Conservation (phyloP, 192 early-diverging fungal genomes). For the Coemansia sp. region DNA sequence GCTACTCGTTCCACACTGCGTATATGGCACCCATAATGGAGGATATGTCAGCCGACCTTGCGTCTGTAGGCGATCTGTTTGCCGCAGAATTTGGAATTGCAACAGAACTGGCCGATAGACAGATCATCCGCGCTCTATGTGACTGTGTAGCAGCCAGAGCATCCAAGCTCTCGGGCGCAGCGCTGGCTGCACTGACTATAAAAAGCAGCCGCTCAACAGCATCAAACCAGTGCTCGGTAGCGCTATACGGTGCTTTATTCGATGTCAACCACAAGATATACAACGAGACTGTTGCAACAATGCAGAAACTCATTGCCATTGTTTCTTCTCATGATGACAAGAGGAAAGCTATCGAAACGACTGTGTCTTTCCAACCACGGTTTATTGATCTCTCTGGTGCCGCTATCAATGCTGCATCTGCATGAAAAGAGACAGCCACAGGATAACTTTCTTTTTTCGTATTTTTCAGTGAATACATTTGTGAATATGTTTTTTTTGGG, state of each 20-base stretch:
- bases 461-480: background rate
- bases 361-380: conserved; percentile 18
- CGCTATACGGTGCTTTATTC: conserved; percentile 26
- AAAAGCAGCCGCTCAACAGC: background rate
- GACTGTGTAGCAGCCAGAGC: conserved; percentile 86
- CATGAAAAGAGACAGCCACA: too few relatives aligned
- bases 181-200: conserved; percentile 57
- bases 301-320: conserved; percentile 7
- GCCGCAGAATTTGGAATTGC: conserved; percentile 66
- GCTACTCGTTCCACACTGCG: conserved; percentile 71
- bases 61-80: conserved; percentile 63
- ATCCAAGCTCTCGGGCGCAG: conserved; percentile 68
- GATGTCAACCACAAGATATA: conserved; percentile 24
- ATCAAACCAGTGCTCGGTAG: conserved; percentile 9
- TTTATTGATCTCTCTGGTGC: conserved; percentile 30
- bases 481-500: background rate
- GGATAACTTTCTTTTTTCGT: background rate
- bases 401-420: conserved; percentile 33
- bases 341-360: background rate
- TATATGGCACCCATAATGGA: conserved; percentile 73
- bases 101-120: conserved; percentile 68
- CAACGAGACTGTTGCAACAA: conserved; percentile 9
- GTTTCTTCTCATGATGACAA: background rate
- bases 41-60: conserved; percentile 61
- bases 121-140: conserved; percentile 74